Conservation (phyloP, 139 green algal genomes). For the Desmodesmus armatus region DNA sequence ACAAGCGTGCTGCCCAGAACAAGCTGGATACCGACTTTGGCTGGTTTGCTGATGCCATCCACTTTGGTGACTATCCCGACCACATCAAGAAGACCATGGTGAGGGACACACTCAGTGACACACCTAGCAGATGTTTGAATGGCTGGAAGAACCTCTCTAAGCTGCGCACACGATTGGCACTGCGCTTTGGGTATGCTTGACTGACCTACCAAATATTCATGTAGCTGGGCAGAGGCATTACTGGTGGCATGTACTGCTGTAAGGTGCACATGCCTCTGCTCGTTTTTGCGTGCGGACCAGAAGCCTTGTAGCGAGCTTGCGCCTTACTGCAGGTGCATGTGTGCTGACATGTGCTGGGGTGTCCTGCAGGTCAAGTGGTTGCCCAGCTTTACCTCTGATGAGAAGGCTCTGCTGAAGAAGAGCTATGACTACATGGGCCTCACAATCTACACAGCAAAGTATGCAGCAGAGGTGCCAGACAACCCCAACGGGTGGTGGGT, state of each 20-base stretch:
- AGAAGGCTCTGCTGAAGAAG: slow-evolving; percentile 46
- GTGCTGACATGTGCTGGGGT: no score
- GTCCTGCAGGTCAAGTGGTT: slow-evolving; percentile 2
- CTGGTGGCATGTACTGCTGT: no score
- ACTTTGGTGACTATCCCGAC: slow-evolving; percentile 54
- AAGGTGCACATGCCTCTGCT: no score
- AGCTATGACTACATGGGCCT: slow-evolving; percentile 54
- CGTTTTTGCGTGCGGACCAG: no score
- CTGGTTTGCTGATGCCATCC: slow-evolving; percentile 54
- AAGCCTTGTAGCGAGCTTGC: not conserved
- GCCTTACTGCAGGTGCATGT: not conserved
- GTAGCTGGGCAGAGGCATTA: no score
- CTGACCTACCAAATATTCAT: no score
- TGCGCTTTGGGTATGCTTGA: no score
- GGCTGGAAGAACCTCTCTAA: no score
- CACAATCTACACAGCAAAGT: slow-evolving; percentile 51
- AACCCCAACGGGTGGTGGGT: slow-evolving; percentile 45
- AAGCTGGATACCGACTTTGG: slow-evolving; percentile 42
- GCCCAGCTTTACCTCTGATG: slow-evolving; percentile 34
- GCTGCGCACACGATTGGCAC: no score
- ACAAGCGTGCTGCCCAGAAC: slow-evolving; percentile 47
- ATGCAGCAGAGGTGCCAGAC: not conserved
- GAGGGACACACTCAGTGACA: not conserved
- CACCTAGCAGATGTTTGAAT: not conserved
- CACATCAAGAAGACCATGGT: not conserved